Evolutionary conservation across 2,329 filamentous ascomycete genomes (phyloP), one percentile per base, ranked within the genome.

Genomic region (Zopfia rhizophila): DNA sequence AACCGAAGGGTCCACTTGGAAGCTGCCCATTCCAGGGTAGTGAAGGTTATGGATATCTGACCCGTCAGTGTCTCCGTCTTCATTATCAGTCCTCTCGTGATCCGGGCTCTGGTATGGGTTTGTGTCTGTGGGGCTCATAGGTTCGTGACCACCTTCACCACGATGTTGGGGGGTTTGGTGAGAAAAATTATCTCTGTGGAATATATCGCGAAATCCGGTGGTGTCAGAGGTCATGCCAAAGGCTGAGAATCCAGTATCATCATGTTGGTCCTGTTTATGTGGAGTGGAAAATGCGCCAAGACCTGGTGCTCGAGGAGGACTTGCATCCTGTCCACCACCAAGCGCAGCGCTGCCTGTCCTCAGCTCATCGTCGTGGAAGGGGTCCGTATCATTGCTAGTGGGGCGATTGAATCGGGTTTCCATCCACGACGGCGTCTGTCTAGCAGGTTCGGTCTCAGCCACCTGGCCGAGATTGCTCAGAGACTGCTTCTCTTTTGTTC

Each of bases 41-140:
- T 78, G 76, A 24, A 75, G 57, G 43, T 78, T 76, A 40, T 78
- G 76, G 38, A 79, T 78, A 51, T 81, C 78, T 35, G 80, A 77
- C 18, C 80, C 81, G 38, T 80, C 78, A 5, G 77, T 74, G 31
- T 88, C 82, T 32, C 81, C 78, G 53, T 83, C 81, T 48, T 85
- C 82, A 13, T 83, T 82, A 35, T 90, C 85, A 4, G 77, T 78
- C 31, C 85, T 85, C 18, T 91, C 88, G 25, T 87, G 89, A 6
- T 89, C 85, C 2, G 94, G 94, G 69, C 93, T 97, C 55, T 92
- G 90, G 68, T 94, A 99, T 2, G 94, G 94, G 66, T 99, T 99
- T 3, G 94, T 97, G 63, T 96, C 90, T 0, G 92, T 94, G 8
- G 94, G 94, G 68, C 93, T 97, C 65, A 90, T 83, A 0, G 89